Conservation (phyloP, 2,329 filamentous ascomycete species). For the Colletotrichum destructivum region DNA sequence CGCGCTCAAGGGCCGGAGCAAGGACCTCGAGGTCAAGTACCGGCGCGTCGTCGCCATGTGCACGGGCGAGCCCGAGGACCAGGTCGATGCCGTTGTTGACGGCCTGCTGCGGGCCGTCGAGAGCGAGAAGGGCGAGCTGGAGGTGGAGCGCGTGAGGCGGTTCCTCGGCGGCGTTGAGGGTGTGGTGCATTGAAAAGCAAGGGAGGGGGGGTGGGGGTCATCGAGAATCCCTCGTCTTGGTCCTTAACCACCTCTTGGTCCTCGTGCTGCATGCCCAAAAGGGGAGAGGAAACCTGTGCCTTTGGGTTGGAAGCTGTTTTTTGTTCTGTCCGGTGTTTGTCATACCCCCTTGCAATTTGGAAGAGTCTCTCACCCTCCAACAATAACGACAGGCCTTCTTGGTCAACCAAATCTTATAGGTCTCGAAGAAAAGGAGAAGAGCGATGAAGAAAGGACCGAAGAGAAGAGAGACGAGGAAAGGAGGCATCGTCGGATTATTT, state of each 20-base stretch:
- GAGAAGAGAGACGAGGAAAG: neutral
- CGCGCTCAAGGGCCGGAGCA: constrained; percentile 82
- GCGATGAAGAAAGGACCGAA: too few relatives aligned
- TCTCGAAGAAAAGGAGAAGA: neutral
- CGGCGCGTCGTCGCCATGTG: constrained; percentile 90
- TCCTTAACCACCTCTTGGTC: too few relatives aligned
- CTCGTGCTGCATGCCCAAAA: neutral
- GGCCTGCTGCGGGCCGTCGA: constrained; percentile 89
- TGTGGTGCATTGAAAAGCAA: constrained; percentile 57
- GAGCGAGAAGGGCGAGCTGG: constrained; percentile 84
- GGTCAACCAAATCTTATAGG: constrained; percentile 11
- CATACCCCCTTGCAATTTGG: constrained; percentile 19
- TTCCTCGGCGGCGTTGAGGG: constrained; percentile 86
- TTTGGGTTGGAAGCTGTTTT: neutral
- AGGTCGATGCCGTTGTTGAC: constrained; percentile 86
- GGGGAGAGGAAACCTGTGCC: too few relatives aligned
- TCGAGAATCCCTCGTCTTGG: too few relatives aligned
- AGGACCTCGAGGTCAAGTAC: constrained; percentile 89
- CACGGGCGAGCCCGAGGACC: constrained; percentile 82
- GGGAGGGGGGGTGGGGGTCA: neutral
- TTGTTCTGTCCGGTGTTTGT: constrained; percentile 17
- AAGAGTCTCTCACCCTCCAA: neutral
- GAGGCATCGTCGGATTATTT: constrained; percentile 10
- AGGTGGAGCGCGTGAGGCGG: constrained; percentile 82
- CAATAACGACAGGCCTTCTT: neutral